Base-by-base conservation (phyloP, 176 grass and related monocot species). In the Zoysia pacifica region DNA sequence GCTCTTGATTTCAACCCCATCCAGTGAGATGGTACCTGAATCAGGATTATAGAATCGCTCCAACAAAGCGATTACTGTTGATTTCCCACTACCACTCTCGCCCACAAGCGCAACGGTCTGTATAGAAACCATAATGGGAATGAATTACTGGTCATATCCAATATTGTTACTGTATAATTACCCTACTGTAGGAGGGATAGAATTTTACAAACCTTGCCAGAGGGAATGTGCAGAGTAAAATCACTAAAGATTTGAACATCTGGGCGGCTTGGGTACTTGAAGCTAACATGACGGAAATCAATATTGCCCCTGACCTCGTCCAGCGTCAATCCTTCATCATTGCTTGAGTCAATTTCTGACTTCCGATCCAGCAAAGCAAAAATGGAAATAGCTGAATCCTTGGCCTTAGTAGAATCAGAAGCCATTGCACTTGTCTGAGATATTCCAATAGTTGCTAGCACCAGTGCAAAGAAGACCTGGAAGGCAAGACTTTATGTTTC, bases 21-120 rank as follows among this genome's bases (percentile, higher is more conserved):
- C 93, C 65, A 95, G 11, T 65, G 84, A 82, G 70, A 95, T 86
- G 1, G 59, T 87, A 12, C 93, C 90, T 6, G 84, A 91, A 55
- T 95, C 82, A 0, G 93, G 90, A 68, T 90, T 70, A 58, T 95
- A 95, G 78, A 95, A 95, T 84, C 93, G 69, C 73, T 95, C 90
- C 38, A 95, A 65, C 63, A 95, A 78, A 59, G 85, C 82, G 9
- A 95, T 95, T 51, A 87, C 74, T 3, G 90, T 95, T 58, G 93
- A 95, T 55, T 95, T 95, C 9, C 93, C 93, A 9, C 93, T 92
- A 8, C 93, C 93, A 76, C 93, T 95, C 84, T 87, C 87, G 61
- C 93, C 93, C 67, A 95, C 93, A 53, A 95, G 81, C 20, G 93
- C 93, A 43, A 90, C 59, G 51, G 87, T 90, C 93, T 92, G 12